Evolutionary conservation across 768 basidiomycete genomes (phyloP).

Genomic region (Lanmaoa pseudosensibilis): DNA sequence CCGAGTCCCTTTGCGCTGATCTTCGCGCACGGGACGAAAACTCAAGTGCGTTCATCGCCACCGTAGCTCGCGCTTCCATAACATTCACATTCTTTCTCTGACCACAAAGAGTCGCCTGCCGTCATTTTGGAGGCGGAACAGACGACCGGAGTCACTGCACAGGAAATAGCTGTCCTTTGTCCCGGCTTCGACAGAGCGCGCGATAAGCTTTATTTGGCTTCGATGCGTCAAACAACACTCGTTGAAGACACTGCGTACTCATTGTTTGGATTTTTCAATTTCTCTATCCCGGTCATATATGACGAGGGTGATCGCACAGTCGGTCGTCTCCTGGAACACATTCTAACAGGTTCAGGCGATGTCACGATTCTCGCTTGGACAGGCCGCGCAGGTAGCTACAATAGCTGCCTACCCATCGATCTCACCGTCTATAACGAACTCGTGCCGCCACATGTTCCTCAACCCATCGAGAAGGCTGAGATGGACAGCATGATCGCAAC

Average conservation of each 20-base stretch:
- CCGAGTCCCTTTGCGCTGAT: too few species aligned
- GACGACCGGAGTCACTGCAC: too few species aligned
- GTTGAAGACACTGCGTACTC: slow-evolving; percentile 11
- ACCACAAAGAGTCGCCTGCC: too few species aligned
- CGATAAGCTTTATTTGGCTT: too few species aligned
- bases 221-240: neutral
- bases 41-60: neutral
- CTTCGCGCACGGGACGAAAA: too few species aligned
- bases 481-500: neutral
- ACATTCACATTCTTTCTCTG: neutral
- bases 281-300: slow-evolving; percentile 1
- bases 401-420: slow-evolving; percentile 1
- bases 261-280: slow-evolving; percentile 6
- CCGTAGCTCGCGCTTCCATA: neutral
- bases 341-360: slow-evolving; percentile 2
- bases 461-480: neutral
- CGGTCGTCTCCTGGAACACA: neutral
- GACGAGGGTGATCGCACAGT: slow-evolving; percentile 8
- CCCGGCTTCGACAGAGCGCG: too few species aligned
- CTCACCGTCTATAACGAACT: neutral
- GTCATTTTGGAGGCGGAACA: too few species aligned
- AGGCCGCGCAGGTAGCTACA: neutral
- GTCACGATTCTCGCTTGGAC: slow-evolving; percentile 9
- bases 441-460: neutral
- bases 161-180: neutral